phyloP scores from a whole-genome alignment of 192 early-diverging fungal genomes.

The Chytriomyces confervae region DNA sequence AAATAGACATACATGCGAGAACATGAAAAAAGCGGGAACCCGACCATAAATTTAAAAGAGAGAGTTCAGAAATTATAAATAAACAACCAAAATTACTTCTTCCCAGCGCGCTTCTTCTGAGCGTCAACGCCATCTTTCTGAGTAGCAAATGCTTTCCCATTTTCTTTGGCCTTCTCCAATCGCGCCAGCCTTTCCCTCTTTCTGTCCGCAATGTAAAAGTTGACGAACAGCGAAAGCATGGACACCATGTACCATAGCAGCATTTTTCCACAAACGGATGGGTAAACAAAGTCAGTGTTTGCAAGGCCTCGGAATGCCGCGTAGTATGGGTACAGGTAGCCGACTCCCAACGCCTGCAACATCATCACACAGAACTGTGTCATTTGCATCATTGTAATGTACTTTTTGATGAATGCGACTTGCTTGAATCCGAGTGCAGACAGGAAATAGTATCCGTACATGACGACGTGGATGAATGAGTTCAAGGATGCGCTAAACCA shows the following conservation, averaged over 20 bases:
- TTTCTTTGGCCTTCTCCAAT: neutral
- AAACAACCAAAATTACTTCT: no score
- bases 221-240: constrained; percentile 66
- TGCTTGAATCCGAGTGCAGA: constrained; percentile 57
- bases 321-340: constrained; percentile 37
- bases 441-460: constrained; percentile 70
- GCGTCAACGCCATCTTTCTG: no score
- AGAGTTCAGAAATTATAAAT: no score
- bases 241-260: constrained; percentile 69
- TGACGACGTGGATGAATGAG: constrained; percentile 69
- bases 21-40: no score
- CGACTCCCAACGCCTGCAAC: constrained; percentile 53
- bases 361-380: constrained; percentile 70
- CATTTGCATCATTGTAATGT: constrained; percentile 69
- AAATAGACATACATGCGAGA: no score
- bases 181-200: constrained; percentile 37
- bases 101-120: no score
- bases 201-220: constrained; percentile 62
- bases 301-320: constrained; percentile 32
- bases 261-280: constrained; percentile 54
- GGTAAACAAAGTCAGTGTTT: constrained; percentile 51
- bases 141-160: neutral
- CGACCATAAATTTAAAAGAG: no score
- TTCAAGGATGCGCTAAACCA: constrained; percentile 51
- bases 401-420: constrained; percentile 63